These are phyloP conservation scores for Clonostachys rosea DNA, from an alignment of 2,329 filamentous ascomycete genomes.

Conservation along the genomic window DNA sequence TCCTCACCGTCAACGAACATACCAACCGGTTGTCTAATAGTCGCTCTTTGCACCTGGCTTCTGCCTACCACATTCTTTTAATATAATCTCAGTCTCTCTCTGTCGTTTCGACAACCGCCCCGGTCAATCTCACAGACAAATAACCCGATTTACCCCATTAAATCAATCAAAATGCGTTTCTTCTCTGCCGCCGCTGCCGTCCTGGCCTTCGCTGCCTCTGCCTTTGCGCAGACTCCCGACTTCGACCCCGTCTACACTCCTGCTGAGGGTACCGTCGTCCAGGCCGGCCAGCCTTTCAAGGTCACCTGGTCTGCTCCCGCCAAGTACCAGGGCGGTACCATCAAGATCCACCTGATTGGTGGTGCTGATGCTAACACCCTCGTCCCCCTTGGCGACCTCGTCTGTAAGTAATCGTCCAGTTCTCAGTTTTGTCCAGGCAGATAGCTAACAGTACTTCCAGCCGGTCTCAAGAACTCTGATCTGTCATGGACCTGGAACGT, in stretches of 20 bases:
- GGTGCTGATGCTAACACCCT: slow-evolving; percentile 39
- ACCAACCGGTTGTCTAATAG: slow-evolving; percentile 11
- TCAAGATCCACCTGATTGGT: slow-evolving; percentile 51
- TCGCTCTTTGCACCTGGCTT: slow-evolving; percentile 20
- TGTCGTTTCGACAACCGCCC: slow-evolving; percentile 6
- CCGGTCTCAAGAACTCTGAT: slow-evolving; percentile 36
- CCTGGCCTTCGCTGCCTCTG: slow-evolving; percentile 45
- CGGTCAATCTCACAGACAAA: slow-evolving; percentile 6
- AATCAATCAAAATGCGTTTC: slow-evolving; percentile 49
- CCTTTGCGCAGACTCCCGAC: slow-evolving; percentile 47
- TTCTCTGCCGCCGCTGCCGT: slow-evolving; percentile 38
- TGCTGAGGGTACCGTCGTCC: slow-evolving; percentile 30
- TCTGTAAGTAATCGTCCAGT: slow-evolving; percentile 37
- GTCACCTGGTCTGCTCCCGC: slow-evolving; percentile 44
- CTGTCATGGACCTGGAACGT: slow-evolving; percentile 47
- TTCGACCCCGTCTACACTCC: slow-evolving; percentile 52
- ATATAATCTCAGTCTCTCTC: slow-evolving; percentile 6
- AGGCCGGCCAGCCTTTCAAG: slow-evolving; percentile 41
- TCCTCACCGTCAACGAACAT: slow-evolving; percentile 13
- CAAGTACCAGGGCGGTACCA: slow-evolving; percentile 32
- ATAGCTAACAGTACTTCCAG: slow-evolving; percentile 19
- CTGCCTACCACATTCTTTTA: slow-evolving; percentile 16
- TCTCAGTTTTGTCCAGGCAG: neutral
- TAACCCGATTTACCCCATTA: slow-evolving; percentile 5
- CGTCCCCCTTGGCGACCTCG: slow-evolving; percentile 34